A percentile compares a stretch with the other conserved stretches of the same genome.
These are phyloP conservation scores for Hypoxylon rubiginosum DNA, from an alignment of 2,329 filamentous ascomycete genomes.

Conservation along the genomic window DNA sequence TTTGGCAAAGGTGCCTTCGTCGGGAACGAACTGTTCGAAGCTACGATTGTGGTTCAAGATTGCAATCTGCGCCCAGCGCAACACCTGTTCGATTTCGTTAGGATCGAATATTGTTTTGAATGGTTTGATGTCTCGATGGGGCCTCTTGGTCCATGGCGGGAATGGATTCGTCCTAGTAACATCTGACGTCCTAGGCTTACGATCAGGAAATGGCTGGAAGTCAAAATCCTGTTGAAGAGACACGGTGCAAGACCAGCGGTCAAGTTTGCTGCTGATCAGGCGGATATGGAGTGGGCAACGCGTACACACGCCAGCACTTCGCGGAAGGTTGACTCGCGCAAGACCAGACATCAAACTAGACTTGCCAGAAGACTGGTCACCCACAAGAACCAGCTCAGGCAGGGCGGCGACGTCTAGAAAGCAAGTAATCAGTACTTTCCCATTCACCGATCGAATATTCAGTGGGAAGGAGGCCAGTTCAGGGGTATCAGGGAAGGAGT, in stretches of 20 bases:
- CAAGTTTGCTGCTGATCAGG: slow-evolving; percentile 66
- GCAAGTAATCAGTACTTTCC: neutral
- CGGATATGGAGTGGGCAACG: slow-evolving; percentile 85
- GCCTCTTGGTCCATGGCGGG: slow-evolving; percentile 73
- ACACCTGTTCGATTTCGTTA: slow-evolving; percentile 72
- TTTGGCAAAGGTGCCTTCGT: slow-evolving; percentile 57
- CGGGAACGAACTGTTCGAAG: slow-evolving; percentile 67
- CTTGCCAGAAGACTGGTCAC: slow-evolving; percentile 89
- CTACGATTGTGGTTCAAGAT: slow-evolving; percentile 76
- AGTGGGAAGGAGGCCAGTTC: neutral
- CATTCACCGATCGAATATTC: neutral
- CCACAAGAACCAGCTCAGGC: slow-evolving; percentile 85
- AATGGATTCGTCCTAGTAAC: slow-evolving; percentile 68
- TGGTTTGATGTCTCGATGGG: slow-evolving; percentile 60
- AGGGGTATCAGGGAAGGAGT: neutral
- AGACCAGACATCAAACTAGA: slow-evolving; percentile 68
- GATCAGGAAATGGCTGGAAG: slow-evolving; percentile 59
- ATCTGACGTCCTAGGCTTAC: slow-evolving; percentile 60
- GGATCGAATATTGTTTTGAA: slow-evolving; percentile 76
- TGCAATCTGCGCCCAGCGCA: slow-evolving; percentile 82
- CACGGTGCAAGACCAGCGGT: slow-evolving; percentile 77
- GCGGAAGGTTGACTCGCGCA: slow-evolving; percentile 71
- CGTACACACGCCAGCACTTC: slow-evolving; percentile 71
- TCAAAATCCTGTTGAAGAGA: slow-evolving; percentile 75
- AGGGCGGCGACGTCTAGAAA: slow-evolving; percentile 70